Evolutionary conservation across 1,139 yeast genomes (phyloP), one percentile per base, ranked within the genome.

Genomic region (Suhomyces kunorum): DNA sequence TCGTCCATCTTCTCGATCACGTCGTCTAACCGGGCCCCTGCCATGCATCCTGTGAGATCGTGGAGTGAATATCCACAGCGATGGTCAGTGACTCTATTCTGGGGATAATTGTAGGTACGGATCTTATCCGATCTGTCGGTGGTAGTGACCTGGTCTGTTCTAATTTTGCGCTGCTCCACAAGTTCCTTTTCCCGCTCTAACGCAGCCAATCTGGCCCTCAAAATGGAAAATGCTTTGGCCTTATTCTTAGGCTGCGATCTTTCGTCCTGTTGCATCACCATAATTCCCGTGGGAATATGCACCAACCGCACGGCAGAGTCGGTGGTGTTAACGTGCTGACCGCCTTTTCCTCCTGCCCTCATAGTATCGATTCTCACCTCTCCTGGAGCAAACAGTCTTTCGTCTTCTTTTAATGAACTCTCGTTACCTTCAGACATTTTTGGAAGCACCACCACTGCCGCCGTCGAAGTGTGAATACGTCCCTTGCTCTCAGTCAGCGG

Each of bases 271-370:
- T 92, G 95, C 40, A 81, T 74, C 3, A 92, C 96, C 11, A 81
- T 83, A 32, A 88, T 81, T 3, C 98, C 97, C 0, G 96, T 83
- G 2, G 98, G 98, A 14, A 85, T 71, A 64, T 92, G 99, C 0
- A 94, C 89, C 27, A 94, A 67, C 53, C 98, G 74, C 14, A 92
- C 98, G 0, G 98, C 99, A 1, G 97, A 88, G 59, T 92, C 98
- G 0, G 98, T 92, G 14, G 97, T 92, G 58, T 94, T 92, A 34
- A 92, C 99, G 59, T 94, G 98, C 64, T 92, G 99, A 0, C 99
- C 99, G 40, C 99, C 99, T 49, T 95, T 86, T 3, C 98, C 99
- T 39, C 96, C 82, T 0, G 98, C 88, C 54, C 98, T 73, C 97
- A 90, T 94, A 11, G 94, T 88, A 61, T 94, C 98, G 5, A 92